Conservation (phyloP, 768 basidiomycete species). For the Leccinum incarnatum region DNA sequence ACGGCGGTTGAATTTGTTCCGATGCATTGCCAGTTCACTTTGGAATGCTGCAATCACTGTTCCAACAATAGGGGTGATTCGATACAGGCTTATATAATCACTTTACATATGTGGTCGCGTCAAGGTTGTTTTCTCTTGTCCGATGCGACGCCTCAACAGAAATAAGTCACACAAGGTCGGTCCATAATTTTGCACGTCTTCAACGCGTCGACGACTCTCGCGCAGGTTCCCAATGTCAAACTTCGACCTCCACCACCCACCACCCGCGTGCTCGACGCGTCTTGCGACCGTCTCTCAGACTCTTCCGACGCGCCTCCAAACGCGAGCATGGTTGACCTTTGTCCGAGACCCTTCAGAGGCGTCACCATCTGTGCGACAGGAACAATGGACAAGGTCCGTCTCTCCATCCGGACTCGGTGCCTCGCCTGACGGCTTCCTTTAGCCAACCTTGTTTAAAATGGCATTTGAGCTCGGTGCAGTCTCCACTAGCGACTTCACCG, state of each 20-base stretch:
- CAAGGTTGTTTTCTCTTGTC: neutral
- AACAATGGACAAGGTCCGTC: slow-evolving; percentile 69
- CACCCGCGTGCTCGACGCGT: slow-evolving; percentile 27
- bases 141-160: slow-evolving; percentile 51
- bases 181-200: neutral
- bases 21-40: no score
- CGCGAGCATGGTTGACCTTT: slow-evolving; percentile 42
- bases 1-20: no score
- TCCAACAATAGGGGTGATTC: no score
- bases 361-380: slow-evolving; percentile 75
- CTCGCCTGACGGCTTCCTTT: neutral
- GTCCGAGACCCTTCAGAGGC: slow-evolving; percentile 67
- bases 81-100: neutral
- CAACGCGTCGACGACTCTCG: neutral
- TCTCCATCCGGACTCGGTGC: slow-evolving; percentile 4
- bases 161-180: slow-evolving; percentile 59
- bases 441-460: slow-evolving; percentile 73
- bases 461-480: slow-evolving; percentile 80
- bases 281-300: slow-evolving; percentile 43
- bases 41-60: no score
- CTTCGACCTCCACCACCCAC: slow-evolving; percentile 60
- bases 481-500: slow-evolving; percentile 70
- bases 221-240: slow-evolving; percentile 79
- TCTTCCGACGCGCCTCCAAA: slow-evolving; percentile 46
- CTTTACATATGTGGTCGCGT: neutral